Evolutionary conservation across 2,329 filamentous ascomycete genomes (phyloP).

Genomic region (Emmonsiellopsis sp.): DNA sequence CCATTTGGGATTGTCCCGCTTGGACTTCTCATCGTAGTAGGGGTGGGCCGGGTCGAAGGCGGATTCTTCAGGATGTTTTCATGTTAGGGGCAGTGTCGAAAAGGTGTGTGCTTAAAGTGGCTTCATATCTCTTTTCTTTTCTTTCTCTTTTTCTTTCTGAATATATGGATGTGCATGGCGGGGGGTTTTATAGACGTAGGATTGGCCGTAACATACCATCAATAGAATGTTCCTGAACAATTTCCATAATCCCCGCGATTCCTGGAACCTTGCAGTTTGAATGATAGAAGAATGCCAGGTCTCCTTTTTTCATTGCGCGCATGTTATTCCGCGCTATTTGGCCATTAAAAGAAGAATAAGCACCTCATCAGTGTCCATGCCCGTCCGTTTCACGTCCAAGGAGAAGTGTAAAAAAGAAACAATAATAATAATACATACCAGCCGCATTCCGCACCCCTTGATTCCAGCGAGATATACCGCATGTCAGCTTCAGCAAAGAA

Average conservation of each 20-base stretch:
- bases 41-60: constrained; percentile 63
- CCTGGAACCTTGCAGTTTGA: constrained; percentile 85
- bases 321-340: constrained; percentile 71
- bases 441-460: constrained; percentile 36
- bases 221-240: constrained; percentile 72
- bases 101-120: constrained; percentile 12
- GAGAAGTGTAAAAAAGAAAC: too few relatives aligned
- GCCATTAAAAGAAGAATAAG: neutral
- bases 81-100: neutral
- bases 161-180: neutral
- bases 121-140: constrained; percentile 1
- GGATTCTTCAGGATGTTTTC: constrained; percentile 39
- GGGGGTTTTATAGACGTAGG: too few relatives aligned
- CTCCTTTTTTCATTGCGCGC: constrained; percentile 80
- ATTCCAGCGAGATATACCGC: neutral
- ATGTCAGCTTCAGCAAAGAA: constrained; percentile 10
- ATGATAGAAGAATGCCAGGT: constrained; percentile 95
- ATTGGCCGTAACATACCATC: constrained; percentile 49
- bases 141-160: constrained; percentile 16
- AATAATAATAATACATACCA: constrained; percentile 21
- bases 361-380: neutral
- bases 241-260: constrained; percentile 79
- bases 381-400: too few relatives aligned
- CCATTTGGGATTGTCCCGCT: constrained; percentile 65
- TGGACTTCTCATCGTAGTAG: constrained; percentile 76